A percentile compares a stretch with the other conserved stretches of the same genome.
Conservation (phyloP, 2,329 filamentous ascomycete species). For the Claviceps citrina region DNA sequence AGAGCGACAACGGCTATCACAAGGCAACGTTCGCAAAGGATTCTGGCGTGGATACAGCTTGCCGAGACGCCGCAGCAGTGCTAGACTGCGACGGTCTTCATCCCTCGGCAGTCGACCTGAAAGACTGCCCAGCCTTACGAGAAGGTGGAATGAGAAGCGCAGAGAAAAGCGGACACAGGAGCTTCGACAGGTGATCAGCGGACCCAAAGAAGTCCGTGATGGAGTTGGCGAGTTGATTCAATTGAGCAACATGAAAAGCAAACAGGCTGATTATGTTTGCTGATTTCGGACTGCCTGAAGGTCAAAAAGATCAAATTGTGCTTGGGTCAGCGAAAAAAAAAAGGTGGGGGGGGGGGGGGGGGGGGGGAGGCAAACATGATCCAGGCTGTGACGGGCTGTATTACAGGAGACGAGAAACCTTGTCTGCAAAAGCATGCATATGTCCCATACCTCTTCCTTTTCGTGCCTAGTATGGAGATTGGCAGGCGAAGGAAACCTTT, state of each 20-base stretch:
- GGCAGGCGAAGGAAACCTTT: too few species aligned
- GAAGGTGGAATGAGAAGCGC: constrained; percentile 40
- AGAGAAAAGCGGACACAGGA: constrained; percentile 43
- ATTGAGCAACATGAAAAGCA: constrained; percentile 15
- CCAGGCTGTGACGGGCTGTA: too few species aligned
- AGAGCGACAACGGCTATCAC: constrained; percentile 22
- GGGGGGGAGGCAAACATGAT: too few species aligned
- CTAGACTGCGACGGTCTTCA: constrained; percentile 18
- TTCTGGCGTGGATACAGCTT: constrained; percentile 20
- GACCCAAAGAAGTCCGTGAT: constrained; percentile 41
- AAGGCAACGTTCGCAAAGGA: constrained; percentile 10
- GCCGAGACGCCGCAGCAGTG: constrained; percentile 12
- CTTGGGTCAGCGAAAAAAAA: background rate
- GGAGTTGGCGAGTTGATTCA: constrained; percentile 42
- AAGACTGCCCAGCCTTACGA: constrained; percentile 36
- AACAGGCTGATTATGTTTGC: background rate
- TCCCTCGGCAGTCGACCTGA: constrained; percentile 34
- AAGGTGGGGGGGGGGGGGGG: too few species aligned
- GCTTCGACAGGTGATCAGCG: constrained; percentile 44
- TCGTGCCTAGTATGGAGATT: too few species aligned
- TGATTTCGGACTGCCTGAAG: background rate
- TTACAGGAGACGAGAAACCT: too few species aligned
- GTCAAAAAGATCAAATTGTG: background rate
- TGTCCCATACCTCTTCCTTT: too few species aligned
- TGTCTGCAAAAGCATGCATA: too few species aligned